These are phyloP conservation scores for Clarireedia paspali DNA, from an alignment of 2,329 filamentous ascomycete species.

Conservation along the genomic window DNA sequence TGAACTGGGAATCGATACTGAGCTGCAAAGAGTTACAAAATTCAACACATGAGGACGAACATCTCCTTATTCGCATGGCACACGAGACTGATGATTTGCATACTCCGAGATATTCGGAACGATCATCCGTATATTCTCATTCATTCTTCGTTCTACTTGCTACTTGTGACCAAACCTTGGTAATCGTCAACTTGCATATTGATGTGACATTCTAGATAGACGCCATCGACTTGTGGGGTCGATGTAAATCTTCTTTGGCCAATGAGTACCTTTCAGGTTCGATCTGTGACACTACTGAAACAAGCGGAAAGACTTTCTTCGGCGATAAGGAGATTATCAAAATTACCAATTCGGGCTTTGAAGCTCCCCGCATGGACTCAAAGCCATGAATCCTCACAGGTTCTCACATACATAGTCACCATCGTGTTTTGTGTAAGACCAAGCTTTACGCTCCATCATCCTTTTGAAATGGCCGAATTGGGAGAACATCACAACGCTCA, in stretches of 20 bases:
- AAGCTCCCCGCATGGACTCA: neutral
- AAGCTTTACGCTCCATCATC: neutral
- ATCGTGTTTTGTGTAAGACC: neutral
- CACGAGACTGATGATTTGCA: neutral
- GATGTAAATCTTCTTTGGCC: neutral
- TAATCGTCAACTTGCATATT: slow-evolving; percentile 4
- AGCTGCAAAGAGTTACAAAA: too few relatives aligned
- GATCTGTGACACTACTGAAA: slow-evolving; percentile 6
- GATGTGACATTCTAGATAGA: slow-evolving; percentile 3
- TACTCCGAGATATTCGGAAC: neutral
- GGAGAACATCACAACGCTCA: neutral
- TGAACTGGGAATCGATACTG: neutral
- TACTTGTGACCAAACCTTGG: neutral
- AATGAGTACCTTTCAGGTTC: neutral
- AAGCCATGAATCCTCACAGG: neutral
- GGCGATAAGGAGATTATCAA: neutral
- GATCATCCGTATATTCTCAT: too few relatives aligned
- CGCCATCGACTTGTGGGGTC: neutral
- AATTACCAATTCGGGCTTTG: neutral
- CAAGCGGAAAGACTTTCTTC: neutral
- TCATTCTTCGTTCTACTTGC: neutral
- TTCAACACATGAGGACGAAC: too few relatives aligned
- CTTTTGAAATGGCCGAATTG: neutral
- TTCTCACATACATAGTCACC: slow-evolving; percentile 1
- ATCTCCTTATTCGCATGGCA: neutral